Percentiles rank a stretch among this genome's conserved stretches.
phyloP scores from a whole-genome alignment of 805 yeast species.

The Wickerhamomyces bovis region DNA sequence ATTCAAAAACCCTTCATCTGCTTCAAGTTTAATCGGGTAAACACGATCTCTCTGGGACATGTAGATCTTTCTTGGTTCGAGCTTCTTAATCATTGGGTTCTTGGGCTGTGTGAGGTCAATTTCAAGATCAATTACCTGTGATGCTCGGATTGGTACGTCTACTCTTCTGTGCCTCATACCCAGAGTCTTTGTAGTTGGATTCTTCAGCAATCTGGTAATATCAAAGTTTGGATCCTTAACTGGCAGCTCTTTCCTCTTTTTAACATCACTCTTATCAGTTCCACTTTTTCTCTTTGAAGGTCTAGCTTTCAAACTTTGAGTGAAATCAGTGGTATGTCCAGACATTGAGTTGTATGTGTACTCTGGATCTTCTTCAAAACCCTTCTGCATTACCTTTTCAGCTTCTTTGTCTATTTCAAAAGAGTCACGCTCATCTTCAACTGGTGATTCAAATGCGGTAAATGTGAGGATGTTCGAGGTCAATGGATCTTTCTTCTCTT shows the following conservation, averaged over 20 bases:
- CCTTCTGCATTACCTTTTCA: conserved; percentile 13
- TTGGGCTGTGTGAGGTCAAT: conserved; percentile 2
- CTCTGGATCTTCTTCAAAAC: conserved; percentile 13
- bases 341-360: not conserved
- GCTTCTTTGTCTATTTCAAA: conserved; percentile 4
- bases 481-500: not conserved
- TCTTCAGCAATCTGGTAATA: conserved; percentile 15
- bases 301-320: not conserved
- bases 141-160: conserved; percentile 9
- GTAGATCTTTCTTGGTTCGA: not conserved
- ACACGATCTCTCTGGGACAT: conserved; percentile 11
- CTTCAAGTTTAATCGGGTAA: conserved; percentile 3
- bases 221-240: conserved; percentile 6
- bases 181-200: conserved; percentile 1
- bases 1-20: conserved; percentile 17
- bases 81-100: not conserved
- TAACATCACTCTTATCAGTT: not conserved
- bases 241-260: not conserved
- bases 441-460: conserved; percentile 9
- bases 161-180: conserved; percentile 1
- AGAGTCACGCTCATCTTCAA: not conserved
- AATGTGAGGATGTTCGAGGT: conserved; percentile 5
- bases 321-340: not conserved
- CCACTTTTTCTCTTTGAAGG: not conserved
- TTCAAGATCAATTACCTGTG: conserved; percentile 17